These are phyloP conservation scores for Rhodotorula diobovata DNA, from an alignment of 768 basidiomycete species.

Conservation along the genomic window DNA sequence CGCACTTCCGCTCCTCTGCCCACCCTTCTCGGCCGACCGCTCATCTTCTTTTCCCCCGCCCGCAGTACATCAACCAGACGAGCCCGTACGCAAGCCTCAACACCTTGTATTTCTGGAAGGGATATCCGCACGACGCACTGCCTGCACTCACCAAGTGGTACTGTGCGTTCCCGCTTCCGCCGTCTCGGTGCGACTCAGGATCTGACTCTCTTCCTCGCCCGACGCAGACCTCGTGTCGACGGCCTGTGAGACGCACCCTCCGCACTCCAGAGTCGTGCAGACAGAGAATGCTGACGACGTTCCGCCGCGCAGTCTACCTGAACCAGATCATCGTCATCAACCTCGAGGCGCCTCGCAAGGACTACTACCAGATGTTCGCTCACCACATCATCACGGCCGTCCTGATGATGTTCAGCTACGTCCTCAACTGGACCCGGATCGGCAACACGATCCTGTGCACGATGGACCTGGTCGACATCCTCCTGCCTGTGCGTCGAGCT, in stretches of 20 bases:
- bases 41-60: neutral
- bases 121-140: slow-evolving; percentile 76
- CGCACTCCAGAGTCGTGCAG: too few species aligned
- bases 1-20: slow-evolving; percentile 47
- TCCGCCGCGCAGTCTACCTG: slow-evolving; percentile 78
- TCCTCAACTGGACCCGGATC: slow-evolving; percentile 75
- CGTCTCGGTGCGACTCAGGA: neutral
- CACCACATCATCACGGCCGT: slow-evolving; percentile 87
- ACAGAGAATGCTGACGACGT: slow-evolving; percentile 63
- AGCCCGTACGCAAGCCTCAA: slow-evolving; percentile 64
- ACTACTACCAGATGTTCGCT: slow-evolving; percentile 68
- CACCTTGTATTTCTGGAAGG: slow-evolving; percentile 65
- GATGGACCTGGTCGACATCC: slow-evolving; percentile 85
- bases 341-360: slow-evolving; percentile 83
- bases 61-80: slow-evolving; percentile 72
- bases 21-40: neutral
- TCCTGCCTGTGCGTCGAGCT: slow-evolving; percentile 61
- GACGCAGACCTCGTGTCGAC: slow-evolving; percentile 38
- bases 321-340: slow-evolving; percentile 90
- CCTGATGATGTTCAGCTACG: slow-evolving; percentile 73
- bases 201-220: neutral
- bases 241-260: slow-evolving; percentile 21
- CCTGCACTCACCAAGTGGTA: slow-evolving; percentile 72
- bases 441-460: slow-evolving; percentile 84
- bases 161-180: slow-evolving; percentile 9